Base-by-base conservation (phyloP, 2,329 filamentous ascomycete species). In the Trichoderma harzianum region DNA sequence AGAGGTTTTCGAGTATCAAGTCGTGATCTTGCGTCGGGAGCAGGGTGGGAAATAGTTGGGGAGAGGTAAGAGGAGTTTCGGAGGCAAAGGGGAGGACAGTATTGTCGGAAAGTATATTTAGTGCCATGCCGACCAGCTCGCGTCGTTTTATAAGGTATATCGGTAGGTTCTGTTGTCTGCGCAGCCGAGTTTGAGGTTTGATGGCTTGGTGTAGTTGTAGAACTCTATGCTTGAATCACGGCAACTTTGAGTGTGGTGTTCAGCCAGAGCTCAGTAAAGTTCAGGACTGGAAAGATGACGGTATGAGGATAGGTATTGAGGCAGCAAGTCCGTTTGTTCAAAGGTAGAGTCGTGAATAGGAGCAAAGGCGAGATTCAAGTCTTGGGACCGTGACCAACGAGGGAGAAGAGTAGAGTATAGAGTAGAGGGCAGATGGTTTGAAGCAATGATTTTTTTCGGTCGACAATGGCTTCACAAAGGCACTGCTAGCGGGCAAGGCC, bases 401-500 rank as follows among this genome's bases (percentile, higher is more conserved):
- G 28, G 16, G 47, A 21, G 58, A 2, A 21, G 10, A 57, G 47
- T 7, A 36, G 32, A 14, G 28, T 10, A 21, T 16, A 39, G 64
- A 28, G 28, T 30, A 10, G 47, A 21, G 32, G 5, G 28, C 10
- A 60, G 57, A 39, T 7, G 43, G 32, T 24, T 28, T 39, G 64
- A 24, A 30, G 26, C 16, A 53, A 26, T 24, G 11, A 18, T 51
- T 65, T 51, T 51, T 67, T 32, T 32, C 18, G 3, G 32, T 34
- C 12, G 16, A 66, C 47, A 43, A 30, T 64, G 43, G 43, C 64
- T 58, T 34, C 34, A 21, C 43, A 47, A 43, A 43, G 58, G 69
- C 64, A 68, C 70, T 68, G 61, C 69, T 65, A 36, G 72, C 70
- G 70, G 32, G 58, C 70, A 58, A 51, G 39, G 68, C 69, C 73